A percentile compares a stretch with the other conserved stretches of the same genome.
Conservation (phyloP, 2,329 filamentous ascomycete species). For the Pseudogymnoascus sp. region DNA sequence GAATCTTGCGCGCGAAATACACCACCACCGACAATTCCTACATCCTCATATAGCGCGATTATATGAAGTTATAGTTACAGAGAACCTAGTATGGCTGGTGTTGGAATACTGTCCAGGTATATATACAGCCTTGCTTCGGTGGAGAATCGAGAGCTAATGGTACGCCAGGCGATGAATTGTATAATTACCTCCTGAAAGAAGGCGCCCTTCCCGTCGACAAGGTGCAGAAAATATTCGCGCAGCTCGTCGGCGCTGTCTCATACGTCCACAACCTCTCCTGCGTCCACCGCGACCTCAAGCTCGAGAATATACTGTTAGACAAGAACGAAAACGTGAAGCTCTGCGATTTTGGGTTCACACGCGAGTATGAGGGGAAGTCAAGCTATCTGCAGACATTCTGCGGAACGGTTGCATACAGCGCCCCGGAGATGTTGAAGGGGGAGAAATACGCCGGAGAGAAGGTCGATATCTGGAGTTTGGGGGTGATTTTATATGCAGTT, state of each 20-base stretch:
- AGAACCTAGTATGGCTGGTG: constrained; percentile 89
- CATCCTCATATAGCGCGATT: constrained; percentile 94
- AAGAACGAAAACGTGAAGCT: constrained; percentile 96
- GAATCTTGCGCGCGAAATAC: constrained; percentile 93
- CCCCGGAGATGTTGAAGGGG: constrained; percentile 95
- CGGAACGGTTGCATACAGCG: constrained; percentile 94
- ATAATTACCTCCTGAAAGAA: constrained; percentile 86
- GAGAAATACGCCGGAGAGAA: constrained; percentile 98
- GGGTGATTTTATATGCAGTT: constrained; percentile 76
- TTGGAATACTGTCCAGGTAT: constrained; percentile 90
- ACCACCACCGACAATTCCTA: constrained; percentile 95
- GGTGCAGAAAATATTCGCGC: constrained; percentile 91
- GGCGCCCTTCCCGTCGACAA: constrained; percentile 77
- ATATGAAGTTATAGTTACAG: constrained; percentile 97
- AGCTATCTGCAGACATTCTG: constrained; percentile 97
- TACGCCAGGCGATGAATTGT: constrained; percentile 79
- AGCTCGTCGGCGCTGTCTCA: constrained; percentile 86
- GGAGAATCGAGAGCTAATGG: constrained; percentile 23
- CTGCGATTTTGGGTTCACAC: constrained; percentile 95
- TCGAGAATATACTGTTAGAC: constrained; percentile 93
- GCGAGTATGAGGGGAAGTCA: constrained; percentile 90
- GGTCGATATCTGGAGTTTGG: constrained; percentile 91
- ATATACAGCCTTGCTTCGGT: constrained; percentile 19
- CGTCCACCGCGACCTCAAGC: constrained; percentile 91
- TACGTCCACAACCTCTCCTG: constrained; percentile 95